A percentile compares a stretch with the other conserved stretches of the same genome.
Conservation (phyloP, 2,329 filamentous ascomycete genomes). For the Eutypa lata region DNA sequence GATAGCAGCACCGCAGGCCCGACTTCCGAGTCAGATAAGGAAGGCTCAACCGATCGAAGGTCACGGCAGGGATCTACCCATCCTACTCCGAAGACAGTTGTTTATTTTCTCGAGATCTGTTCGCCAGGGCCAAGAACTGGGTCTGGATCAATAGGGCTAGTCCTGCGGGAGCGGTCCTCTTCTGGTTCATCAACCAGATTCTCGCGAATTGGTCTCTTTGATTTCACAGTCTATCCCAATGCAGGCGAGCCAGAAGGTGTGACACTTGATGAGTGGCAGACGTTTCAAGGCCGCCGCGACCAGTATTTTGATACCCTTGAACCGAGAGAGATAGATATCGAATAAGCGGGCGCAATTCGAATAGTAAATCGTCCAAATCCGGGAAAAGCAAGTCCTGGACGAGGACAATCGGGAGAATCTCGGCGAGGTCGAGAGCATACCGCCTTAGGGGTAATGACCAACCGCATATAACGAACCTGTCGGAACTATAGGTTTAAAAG, state of each 20-base stretch:
- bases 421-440: too few relatives aligned
- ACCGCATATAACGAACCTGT: too few relatives aligned
- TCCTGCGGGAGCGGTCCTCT: not conserved
- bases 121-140: not conserved
- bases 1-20: not conserved
- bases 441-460: too few relatives aligned
- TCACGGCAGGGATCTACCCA: not conserved
- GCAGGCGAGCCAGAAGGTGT: not conserved
- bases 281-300: not conserved
- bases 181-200: not conserved
- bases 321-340: not conserved
- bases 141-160: not conserved
- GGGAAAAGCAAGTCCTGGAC: too few relatives aligned
- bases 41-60: not conserved
- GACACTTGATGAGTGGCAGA: not conserved
- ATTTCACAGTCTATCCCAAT: not conserved
- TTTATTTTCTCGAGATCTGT: not conserved
- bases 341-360: too few relatives aligned
- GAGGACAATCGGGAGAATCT: too few relatives aligned
- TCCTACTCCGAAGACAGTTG: not conserved
- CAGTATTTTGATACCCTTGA: not conserved
- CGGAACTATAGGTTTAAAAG: too few relatives aligned
- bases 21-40: not conserved
- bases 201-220: not conserved
- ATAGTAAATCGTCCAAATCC: too few relatives aligned